Evolutionary conservation across 805 yeast species (phyloP).

Genomic region (Spathaspora boniae): DNA sequence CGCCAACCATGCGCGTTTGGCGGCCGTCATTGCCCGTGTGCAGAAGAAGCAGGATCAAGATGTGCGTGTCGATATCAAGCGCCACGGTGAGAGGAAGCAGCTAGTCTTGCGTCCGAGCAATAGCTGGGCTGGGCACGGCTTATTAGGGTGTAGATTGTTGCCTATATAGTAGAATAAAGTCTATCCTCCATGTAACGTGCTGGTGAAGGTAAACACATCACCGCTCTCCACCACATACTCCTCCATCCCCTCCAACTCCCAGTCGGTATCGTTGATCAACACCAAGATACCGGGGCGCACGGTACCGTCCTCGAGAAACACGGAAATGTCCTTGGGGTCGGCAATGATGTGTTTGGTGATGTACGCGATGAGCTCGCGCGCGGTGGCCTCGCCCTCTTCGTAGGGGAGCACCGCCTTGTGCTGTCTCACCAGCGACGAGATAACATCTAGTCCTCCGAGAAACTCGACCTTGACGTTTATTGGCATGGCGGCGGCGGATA

Average conservation of each 20-base stretch:
- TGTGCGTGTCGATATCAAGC: conserved; percentile 24
- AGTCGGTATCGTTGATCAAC: conserved; percentile 88
- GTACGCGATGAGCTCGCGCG: conserved; percentile 52
- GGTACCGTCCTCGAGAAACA: conserved; percentile 77
- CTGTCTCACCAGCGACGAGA: conserved; percentile 58
- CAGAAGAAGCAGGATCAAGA: conserved; percentile 28
- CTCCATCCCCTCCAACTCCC: conserved; percentile 93
- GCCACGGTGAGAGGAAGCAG: conserved; percentile 22
- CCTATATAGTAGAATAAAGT: conserved; percentile 26
- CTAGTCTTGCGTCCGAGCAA: conserved; percentile 41
- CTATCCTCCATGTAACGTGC: conserved; percentile 93
- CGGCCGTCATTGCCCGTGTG: conserved; percentile 43
- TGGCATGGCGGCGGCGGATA: conserved; percentile 14
- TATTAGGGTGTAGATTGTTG: conserved; percentile 63
- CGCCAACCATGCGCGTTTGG: conserved; percentile 51
- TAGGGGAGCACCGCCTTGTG: conserved; percentile 46
- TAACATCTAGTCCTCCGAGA: conserved; percentile 80
- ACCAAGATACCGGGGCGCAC: conserved; percentile 92
- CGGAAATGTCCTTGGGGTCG: conserved; percentile 60
- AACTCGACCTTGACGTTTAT: conserved; percentile 42
- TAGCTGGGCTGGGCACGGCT: conserved; percentile 64
- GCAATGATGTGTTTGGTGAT: conserved; percentile 54
- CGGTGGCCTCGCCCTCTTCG: conserved; percentile 40
- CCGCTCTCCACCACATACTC: conserved; percentile 71
- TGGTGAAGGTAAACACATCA: conserved; percentile 82